Evolutionary conservation across 2,329 filamentous ascomycete species (phyloP).

Genomic region (Dendrostoma leiphaemia): DNA sequence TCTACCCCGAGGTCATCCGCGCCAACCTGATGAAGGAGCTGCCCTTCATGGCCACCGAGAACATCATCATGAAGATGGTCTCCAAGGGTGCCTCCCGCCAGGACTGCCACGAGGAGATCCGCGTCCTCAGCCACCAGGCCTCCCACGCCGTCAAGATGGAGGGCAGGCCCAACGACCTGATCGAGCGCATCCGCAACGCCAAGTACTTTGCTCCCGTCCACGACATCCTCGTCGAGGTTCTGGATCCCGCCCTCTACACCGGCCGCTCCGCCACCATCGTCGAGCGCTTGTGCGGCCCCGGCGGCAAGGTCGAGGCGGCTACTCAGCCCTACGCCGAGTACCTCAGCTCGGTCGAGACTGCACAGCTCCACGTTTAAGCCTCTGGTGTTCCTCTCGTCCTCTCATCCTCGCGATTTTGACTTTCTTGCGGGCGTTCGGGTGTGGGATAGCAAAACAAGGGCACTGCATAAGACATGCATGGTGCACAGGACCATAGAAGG

Average conservation of each 20-base stretch:
- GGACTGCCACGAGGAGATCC: conserved; percentile 84
- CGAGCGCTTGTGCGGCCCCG: conserved; percentile 41
- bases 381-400: background rate
- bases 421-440: background rate
- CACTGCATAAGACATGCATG: background rate
- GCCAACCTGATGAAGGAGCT: conserved; percentile 71
- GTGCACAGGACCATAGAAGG: background rate
- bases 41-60: conserved; percentile 76
- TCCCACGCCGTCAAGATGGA: conserved; percentile 56
- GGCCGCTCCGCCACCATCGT: conserved; percentile 46
- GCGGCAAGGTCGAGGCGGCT: conserved; percentile 36
- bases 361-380: conserved; percentile 36
- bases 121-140: conserved; percentile 77
- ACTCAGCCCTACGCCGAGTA: conserved; percentile 36
- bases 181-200: conserved; percentile 70
- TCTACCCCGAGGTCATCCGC: conserved; percentile 74
- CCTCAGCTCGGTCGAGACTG: conserved; percentile 33
- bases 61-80: conserved; percentile 76
- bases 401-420: too few species aligned
- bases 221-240: conserved; percentile 64
- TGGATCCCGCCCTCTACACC: conserved; percentile 56
- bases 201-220: conserved; percentile 75
- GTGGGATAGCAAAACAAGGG: too few species aligned
- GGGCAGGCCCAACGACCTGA: conserved; percentile 76
- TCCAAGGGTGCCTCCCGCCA: conserved; percentile 70